These are phyloP conservation scores for Heritiera fomes DNA, from an alignment of 345 rosid species.

Conservation along the genomic window DNA sequence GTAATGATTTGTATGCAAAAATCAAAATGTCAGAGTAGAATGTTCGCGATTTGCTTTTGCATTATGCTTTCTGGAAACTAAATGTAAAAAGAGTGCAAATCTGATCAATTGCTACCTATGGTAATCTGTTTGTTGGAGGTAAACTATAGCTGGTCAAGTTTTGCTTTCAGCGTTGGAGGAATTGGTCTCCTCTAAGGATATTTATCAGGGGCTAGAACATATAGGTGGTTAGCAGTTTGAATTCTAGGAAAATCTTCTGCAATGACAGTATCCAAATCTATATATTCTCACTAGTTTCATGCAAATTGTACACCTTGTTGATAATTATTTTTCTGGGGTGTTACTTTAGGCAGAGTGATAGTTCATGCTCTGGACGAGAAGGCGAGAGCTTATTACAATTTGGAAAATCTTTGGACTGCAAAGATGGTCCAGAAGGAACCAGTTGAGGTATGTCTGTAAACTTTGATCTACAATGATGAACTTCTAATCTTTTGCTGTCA, in stretches of 20 bases:
- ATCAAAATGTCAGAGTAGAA: background rate
- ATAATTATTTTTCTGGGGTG: background rate
- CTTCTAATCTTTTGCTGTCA: background rate
- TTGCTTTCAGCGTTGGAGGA: background rate
- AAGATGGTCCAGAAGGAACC: constrained; percentile 39
- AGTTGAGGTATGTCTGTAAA: constrained; percentile 41
- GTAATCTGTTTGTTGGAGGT: background rate
- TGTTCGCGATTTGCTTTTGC: background rate
- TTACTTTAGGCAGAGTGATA: no score
- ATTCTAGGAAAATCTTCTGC: background rate
- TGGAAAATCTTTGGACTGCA: constrained; percentile 66
- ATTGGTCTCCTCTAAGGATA: background rate
- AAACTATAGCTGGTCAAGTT: background rate
- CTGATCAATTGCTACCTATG: background rate
- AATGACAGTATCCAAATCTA: no score
- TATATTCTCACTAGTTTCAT: no score
- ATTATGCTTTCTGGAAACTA: background rate
- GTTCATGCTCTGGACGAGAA: constrained; percentile 27
- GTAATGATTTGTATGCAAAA: background rate
- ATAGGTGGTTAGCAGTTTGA: background rate
- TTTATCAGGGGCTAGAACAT: no score
- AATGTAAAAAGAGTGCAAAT: no score
- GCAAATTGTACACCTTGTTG: no score
- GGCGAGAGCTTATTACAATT: constrained; percentile 74
- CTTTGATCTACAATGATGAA: constrained; percentile 1